phyloP scores from a whole-genome alignment of 805 yeast genomes.

The Torulaspora franciscae region DNA sequence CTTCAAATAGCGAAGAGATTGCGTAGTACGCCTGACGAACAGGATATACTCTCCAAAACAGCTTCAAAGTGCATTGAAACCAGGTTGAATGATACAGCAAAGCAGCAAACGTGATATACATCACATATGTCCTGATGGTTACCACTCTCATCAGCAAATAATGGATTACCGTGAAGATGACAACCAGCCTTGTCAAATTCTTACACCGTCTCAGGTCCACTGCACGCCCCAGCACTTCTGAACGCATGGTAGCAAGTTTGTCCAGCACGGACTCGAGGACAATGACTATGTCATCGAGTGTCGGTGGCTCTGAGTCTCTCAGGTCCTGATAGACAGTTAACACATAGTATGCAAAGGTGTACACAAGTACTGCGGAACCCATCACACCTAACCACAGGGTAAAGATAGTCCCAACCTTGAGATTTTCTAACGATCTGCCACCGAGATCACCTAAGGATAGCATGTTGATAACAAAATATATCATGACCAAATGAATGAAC shows the following conservation, averaged over 20 bases:
- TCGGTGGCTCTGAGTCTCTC: slow-evolving; percentile 29
- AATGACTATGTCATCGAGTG: slow-evolving; percentile 31
- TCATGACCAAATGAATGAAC: slow-evolving; percentile 23
- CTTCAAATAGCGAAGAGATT: slow-evolving; percentile 1
- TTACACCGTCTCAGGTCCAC: background rate
- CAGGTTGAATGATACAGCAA: slow-evolving; percentile 27
- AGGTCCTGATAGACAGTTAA: slow-evolving; percentile 20
- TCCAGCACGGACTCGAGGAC: slow-evolving; percentile 24
- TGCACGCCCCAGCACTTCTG: slow-evolving; percentile 13
- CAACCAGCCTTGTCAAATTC: slow-evolving; percentile 3
- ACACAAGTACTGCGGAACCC: slow-evolving; percentile 13
- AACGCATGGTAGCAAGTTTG: slow-evolving; percentile 24
- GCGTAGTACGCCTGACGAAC: slow-evolving; percentile 19
- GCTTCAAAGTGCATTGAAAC: slow-evolving; percentile 27
- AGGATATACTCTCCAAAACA: slow-evolving; percentile 27
- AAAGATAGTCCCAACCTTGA: slow-evolving; percentile 1
- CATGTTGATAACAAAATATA: slow-evolving; percentile 16
- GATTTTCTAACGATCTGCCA: background rate
- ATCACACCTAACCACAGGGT: slow-evolving; percentile 24
- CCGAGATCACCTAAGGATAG: slow-evolving; percentile 7
- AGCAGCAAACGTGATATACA: slow-evolving; percentile 7
- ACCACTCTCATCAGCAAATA: slow-evolving; percentile 15
- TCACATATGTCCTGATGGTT: slow-evolving; percentile 14
- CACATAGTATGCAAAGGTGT: slow-evolving; percentile 23
- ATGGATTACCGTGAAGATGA: slow-evolving; percentile 23